Evolutionary conservation across 371 early-diverging fungal genomes (phyloP).

Genomic region (Mucor irregularis): DNA sequence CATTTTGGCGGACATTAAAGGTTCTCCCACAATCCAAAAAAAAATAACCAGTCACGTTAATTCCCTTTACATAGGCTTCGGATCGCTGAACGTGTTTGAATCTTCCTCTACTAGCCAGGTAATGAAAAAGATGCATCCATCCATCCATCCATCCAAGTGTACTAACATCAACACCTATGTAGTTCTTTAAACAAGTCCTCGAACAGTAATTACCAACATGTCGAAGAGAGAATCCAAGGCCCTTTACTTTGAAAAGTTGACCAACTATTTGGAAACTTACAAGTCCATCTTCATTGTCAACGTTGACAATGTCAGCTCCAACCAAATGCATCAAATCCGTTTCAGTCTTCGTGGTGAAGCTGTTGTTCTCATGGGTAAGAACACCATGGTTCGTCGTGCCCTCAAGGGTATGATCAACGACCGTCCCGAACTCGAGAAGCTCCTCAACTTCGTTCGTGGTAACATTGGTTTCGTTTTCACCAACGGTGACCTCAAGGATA

Average conservation of each 20-base stretch:
- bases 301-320: slow-evolving; percentile 99
- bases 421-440: slow-evolving; percentile 88
- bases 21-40: neutral
- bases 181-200: slow-evolving; percentile 55
- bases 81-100: neutral
- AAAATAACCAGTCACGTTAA: neutral
- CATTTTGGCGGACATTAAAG: no score
- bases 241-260: slow-evolving; percentile 62
- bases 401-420: slow-evolving; percentile 79
- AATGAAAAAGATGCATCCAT: slow-evolving; percentile 9
- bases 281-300: slow-evolving; percentile 97
- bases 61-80: neutral
- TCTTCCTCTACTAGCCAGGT: slow-evolving; percentile 30
- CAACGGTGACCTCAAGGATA: slow-evolving; percentile 93
- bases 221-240: slow-evolving; percentile 60
- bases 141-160: slow-evolving; percentile 17
- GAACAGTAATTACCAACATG: slow-evolving; percentile 51
- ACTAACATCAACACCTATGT: neutral
- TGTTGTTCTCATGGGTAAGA: slow-evolving; percentile 99
- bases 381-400: slow-evolving; percentile 99
- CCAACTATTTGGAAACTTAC: slow-evolving; percentile 71
- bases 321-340: slow-evolving; percentile 99
- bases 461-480: slow-evolving; percentile 99
- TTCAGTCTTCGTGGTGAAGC: slow-evolving; percentile 89
- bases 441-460: slow-evolving; percentile 86